These are phyloP conservation scores for Diplodia sapinea DNA, from an alignment of 2,329 filamentous ascomycete genomes.

Conservation along the genomic window DNA sequence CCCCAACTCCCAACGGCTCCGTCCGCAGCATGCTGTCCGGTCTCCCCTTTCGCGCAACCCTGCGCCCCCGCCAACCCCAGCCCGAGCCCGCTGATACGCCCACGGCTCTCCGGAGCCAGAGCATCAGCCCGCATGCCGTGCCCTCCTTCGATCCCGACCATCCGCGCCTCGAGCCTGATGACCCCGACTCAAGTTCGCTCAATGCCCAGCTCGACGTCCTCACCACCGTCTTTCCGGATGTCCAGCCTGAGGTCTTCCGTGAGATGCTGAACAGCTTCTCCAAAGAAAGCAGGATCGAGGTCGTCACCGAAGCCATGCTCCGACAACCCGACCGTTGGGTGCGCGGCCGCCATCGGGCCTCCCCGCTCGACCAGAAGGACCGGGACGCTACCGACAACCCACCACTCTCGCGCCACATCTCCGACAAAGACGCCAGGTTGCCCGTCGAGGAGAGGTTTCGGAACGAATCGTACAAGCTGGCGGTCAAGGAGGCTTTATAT, in stretches of 20 bases:
- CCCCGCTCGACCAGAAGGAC: constrained; percentile 51
- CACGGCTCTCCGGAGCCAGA: constrained; percentile 20
- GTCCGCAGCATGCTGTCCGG: constrained; percentile 24
- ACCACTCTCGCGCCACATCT: constrained; percentile 35
- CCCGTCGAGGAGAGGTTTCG: constrained; percentile 71
- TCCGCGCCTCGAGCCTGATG: constrained; percentile 46
- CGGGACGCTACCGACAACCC: constrained; percentile 41
- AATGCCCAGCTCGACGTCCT: constrained; percentile 73
- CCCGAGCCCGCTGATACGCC: constrained; percentile 3
- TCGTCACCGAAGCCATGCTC: constrained; percentile 77
- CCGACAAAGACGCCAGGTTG: constrained; percentile 39
- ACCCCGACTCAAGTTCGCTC: constrained; percentile 69
- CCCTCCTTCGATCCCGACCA: constrained; percentile 8
- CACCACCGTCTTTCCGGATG: constrained; percentile 75
- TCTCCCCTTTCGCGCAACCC: constrained; percentile 25
- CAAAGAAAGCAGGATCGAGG: constrained; percentile 75
- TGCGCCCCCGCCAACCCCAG: constrained; percentile 8
- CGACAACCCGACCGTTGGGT: constrained; percentile 74
- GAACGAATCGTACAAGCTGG: constrained; percentile 69
- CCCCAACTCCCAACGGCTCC: background rate
- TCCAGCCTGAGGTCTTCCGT: constrained; percentile 81
- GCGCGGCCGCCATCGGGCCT: constrained; percentile 65
- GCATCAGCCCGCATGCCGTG: background rate
- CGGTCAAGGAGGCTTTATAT: constrained; percentile 70
- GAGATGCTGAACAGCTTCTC: constrained; percentile 79